phyloP scores from a whole-genome alignment of 1,139 yeast genomes.

The Blastobotrys malaysiensis region DNA sequence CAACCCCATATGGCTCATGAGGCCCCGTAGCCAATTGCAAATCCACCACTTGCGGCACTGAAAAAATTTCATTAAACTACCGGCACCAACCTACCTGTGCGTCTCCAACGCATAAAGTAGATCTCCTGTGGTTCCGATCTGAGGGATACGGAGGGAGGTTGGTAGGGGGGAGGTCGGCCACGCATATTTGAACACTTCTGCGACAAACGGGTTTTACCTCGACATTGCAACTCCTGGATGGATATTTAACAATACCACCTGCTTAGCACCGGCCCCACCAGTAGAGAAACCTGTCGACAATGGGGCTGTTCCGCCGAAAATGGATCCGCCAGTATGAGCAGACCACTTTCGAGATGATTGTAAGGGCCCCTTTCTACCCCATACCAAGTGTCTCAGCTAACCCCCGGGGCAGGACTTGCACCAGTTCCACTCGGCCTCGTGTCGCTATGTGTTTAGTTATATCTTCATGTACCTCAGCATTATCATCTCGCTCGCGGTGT shows the following conservation, averaged over 20 bases:
- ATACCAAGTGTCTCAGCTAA: neutral
- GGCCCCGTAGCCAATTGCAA: neutral
- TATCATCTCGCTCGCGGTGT: conserved; percentile 50
- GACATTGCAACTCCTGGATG: neutral
- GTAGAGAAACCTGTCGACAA: conserved; percentile 1
- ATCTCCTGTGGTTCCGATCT: neutral
- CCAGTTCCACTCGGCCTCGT: conserved; percentile 50
- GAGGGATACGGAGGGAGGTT: neutral
- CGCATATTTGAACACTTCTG: neutral
- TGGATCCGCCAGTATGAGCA: conserved; percentile 28
- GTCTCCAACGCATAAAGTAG: neutral
- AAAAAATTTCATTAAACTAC: neutral
- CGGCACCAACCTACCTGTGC: neutral
- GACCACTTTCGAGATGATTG: conserved; percentile 25
- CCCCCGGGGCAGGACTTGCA: conserved; percentile 33
- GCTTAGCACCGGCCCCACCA: neutral
- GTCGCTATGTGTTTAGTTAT: conserved; percentile 52
- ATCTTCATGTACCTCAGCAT: conserved; percentile 47
- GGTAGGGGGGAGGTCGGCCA: neutral
- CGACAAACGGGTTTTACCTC: neutral
- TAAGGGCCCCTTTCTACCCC: conserved; percentile 7
- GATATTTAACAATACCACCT: neutral
- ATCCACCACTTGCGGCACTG: no score
- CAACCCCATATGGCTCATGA: no score
- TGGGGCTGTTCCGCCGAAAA: conserved; percentile 22